A percentile compares a stretch with the other conserved stretches of the same genome.
Evolutionary conservation across 345 rosid genomes (phyloP).

Genomic region (thale cress (Arabidopsis thaliana)): DNA sequence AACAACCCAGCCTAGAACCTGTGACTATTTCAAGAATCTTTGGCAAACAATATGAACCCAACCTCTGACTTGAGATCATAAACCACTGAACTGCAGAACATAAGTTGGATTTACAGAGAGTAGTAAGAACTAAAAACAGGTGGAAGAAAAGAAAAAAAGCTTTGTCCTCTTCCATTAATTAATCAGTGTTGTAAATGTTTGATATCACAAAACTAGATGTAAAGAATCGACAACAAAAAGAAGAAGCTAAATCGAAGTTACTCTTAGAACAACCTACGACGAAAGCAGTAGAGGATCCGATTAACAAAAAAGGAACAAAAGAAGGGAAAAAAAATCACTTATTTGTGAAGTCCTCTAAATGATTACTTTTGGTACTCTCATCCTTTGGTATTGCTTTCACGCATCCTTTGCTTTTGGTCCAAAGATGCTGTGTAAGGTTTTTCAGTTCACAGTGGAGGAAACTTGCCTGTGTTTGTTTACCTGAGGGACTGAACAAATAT

Average conservation of each 20-base stretch:
- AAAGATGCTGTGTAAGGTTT: constrained; percentile 32
- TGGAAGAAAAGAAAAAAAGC: neutral
- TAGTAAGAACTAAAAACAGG: neutral
- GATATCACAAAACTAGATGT: constrained; percentile 49
- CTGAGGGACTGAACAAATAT: constrained; percentile 35
- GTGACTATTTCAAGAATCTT: constrained; percentile 1
- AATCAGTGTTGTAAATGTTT: constrained; percentile 63
- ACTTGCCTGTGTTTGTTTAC: constrained; percentile 35
- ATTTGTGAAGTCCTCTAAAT: constrained; percentile 41
- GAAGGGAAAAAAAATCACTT: constrained; percentile 10
- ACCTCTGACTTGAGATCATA: constrained; percentile 20
- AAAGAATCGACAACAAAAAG: constrained; percentile 35
- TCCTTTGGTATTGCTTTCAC: constrained; percentile 33
- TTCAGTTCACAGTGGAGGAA: constrained; percentile 23
- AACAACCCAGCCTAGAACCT: neutral
- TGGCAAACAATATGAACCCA: constrained; percentile 15
- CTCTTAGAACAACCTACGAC: constrained; percentile 44
- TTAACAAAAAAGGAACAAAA: constrained; percentile 2
- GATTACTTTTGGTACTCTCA: constrained; percentile 34
- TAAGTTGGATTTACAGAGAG: constrained; percentile 14
- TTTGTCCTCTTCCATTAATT: constrained; percentile 52
- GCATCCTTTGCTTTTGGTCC: constrained; percentile 36
- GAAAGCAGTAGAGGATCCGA: constrained; percentile 15
- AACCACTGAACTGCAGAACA: constrained; percentile 17
- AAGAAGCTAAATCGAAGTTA: constrained; percentile 32